Evolutionary conservation across 163 green algal species (phyloP).

Genomic region (Prototheca stagnorum): DNA sequence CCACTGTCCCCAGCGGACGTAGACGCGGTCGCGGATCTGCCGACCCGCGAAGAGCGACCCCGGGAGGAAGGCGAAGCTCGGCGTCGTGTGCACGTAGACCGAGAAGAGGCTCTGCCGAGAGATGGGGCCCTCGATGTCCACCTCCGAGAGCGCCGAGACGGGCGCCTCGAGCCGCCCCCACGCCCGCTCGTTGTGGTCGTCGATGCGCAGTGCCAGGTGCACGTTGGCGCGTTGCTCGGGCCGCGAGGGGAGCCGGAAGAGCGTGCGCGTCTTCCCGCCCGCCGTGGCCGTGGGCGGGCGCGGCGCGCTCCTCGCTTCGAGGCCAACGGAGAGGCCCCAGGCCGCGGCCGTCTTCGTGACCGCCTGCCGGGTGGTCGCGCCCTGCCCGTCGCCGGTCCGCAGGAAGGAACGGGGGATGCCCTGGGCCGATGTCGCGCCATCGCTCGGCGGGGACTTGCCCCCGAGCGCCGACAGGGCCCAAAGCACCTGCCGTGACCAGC

Average conservation of each 20-base stretch:
- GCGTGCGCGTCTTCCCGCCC: too few relatives aligned
- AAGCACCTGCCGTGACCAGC: too few relatives aligned
- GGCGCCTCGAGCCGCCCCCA: neutral
- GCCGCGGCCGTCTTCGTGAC: too few relatives aligned
- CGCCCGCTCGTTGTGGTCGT: neutral
- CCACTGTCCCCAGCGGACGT: conserved; percentile 20
- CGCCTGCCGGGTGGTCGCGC: too few relatives aligned
- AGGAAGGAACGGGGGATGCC: too few relatives aligned
- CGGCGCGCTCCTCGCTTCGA: too few relatives aligned
- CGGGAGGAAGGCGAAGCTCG: conserved; percentile 8
- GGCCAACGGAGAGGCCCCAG: too few relatives aligned
- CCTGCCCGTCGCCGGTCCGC: too few relatives aligned
- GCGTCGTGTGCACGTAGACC: conserved; percentile 20
- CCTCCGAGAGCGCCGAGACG: neutral
- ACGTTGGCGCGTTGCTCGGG: neutral
- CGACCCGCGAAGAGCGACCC: conserved; percentile 15
- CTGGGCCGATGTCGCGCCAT: too few relatives aligned
- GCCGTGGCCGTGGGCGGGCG: too few relatives aligned
- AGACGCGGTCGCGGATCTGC: conserved; percentile 9
- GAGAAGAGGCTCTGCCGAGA: conserved; percentile 26
- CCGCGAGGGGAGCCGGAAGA: neutral
- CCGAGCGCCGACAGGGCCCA: too few relatives aligned
- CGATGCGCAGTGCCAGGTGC: neutral
- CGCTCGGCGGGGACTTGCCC: too few relatives aligned
- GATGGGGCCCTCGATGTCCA: neutral